Evolutionary conservation across 2,329 filamentous ascomycete species (phyloP), one percentile per base, ranked within the genome.

Genomic region (Talaromyces albobiverticillius): DNA sequence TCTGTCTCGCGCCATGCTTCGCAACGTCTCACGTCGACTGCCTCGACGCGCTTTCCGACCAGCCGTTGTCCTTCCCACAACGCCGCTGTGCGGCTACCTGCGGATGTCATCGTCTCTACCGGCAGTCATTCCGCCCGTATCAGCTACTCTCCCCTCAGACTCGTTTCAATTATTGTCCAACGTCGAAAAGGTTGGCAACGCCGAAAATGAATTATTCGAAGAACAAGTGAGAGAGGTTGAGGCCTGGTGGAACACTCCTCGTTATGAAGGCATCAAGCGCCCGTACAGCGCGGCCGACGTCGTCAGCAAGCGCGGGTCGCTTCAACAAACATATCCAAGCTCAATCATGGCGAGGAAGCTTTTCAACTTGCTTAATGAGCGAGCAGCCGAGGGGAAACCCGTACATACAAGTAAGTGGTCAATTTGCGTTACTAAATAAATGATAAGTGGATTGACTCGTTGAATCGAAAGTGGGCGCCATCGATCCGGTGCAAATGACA

Each of bases 401-500:
- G 89, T 97, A 57, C 93, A 97, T 72, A 97, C 94, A 14, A 92
- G 89, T 93, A 77, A 67, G 85, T 18, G 14, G 10, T n/a, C 10
- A 7, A 8, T 45, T 10, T 18, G n/a, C 34, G 9, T 18, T 18
- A n/a, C 2, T 10, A 40, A n/a, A n/a, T n/a, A n/a, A n/a, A n/a
- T n/a, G n/a, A n/a, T n/a, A n/a, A n/a, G n/a, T n/a, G n/a, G n/a
- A n/a, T n/a, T n/a, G n/a, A n/a, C n/a, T n/a, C n/a, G n/a, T n/a
- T n/a, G n/a, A n/a, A n/a, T n/a, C n/a, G n/a, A n/a, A 50, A 93
- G 89, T 99, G 88, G 94, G 94, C 63, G 94, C 92, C 57, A 95
- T 99, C 73, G 94, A 99, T 68, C 94, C 94, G n/a, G 86, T 97
- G 10, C 94, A 99, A 76, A 97, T 99, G 94, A 96, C 94, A 46